These are phyloP conservation scores for Eleusine indica DNA, from an alignment of 176 grass and related monocot species.

Conservation along the genomic window DNA sequence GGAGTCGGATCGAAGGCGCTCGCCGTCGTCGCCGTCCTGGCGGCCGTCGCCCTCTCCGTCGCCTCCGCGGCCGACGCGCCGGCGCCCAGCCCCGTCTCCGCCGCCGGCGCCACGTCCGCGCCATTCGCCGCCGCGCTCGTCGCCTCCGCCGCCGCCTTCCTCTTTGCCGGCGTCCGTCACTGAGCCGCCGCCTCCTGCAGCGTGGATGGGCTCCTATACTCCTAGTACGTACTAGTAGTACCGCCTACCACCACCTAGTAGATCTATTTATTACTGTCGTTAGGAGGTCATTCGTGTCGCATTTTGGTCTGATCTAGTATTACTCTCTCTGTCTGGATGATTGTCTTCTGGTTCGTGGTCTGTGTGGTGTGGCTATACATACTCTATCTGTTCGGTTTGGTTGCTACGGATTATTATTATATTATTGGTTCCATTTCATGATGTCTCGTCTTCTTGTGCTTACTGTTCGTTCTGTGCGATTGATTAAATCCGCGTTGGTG, in stretches of 20 bases:
- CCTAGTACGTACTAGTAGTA: neutral
- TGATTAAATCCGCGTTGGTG: too few species aligned
- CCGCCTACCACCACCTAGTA: constrained; percentile 12
- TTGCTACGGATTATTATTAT: constrained; percentile 12
- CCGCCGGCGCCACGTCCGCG: constrained; percentile 37
- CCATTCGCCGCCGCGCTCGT: constrained; percentile 44
- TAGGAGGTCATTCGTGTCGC: constrained; percentile 41
- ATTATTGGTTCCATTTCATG: neutral
- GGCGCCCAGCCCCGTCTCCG: constrained; percentile 49
- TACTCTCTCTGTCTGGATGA: neutral
- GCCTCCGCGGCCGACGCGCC: constrained; percentile 50
- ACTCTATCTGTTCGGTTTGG: constrained; percentile 3
- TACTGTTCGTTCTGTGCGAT: too few species aligned
- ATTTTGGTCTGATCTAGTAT: constrained; percentile 51
- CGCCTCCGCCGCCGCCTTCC: constrained; percentile 54
- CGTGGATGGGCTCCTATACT: too few species aligned
- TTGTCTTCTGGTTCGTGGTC: neutral
- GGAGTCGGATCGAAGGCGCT: constrained; percentile 49
- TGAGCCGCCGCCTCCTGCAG: constrained; percentile 4
- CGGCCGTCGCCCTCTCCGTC: constrained; percentile 32
- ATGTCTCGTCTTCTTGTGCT: too few species aligned
- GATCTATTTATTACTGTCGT: constrained; percentile 40
- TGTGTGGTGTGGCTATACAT: constrained; percentile 43
- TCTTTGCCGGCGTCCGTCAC: constrained; percentile 52
- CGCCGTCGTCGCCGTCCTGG: constrained; percentile 39